Evolutionary conservation across 345 rosid species (phyloP).

Genomic region (Rhodomyrtus tomentosa): DNA sequence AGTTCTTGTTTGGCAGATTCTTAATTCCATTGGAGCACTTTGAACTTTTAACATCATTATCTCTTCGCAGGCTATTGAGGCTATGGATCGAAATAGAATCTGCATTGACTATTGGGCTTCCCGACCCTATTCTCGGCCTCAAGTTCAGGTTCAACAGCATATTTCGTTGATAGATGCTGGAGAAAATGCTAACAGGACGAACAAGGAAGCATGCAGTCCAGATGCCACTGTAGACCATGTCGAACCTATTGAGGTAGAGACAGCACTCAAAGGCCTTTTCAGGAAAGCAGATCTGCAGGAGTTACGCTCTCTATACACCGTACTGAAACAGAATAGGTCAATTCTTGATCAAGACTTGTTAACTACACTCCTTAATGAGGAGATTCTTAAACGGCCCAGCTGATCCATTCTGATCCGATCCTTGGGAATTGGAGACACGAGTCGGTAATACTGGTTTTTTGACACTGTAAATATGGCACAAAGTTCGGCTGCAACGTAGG

Average conservation of each 20-base stretch:
- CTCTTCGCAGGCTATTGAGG: conserved; percentile 67
- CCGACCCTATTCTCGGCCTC: conserved; percentile 87
- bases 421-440: not conserved
- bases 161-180: conserved; percentile 13
- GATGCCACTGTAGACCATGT: conserved; percentile 8
- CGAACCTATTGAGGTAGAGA: conserved; percentile 22
- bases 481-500: not conserved
- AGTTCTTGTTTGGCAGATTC: not conserved
- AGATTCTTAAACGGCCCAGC: conserved; percentile 38
- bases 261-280: conserved; percentile 36
- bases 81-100: conserved; percentile 69
- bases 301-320: conserved; percentile 30
- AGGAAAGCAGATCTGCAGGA: conserved; percentile 73
- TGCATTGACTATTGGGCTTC: conserved; percentile 92
- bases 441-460: not conserved
- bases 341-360: conserved; percentile 21
- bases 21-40: not conserved
- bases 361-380: conserved; percentile 40
- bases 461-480: conserved; percentile 1
- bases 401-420: conserved; percentile 8
- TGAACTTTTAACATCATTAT: not conserved
- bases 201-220: conserved; percentile 3
- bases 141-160: conserved; percentile 50
- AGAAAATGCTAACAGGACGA: not conserved
- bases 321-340: conserved; percentile 24